These are phyloP conservation scores for Pharnaceum exiguum DNA, from an alignment of 148 eudicot species.

Conservation along the genomic window DNA sequence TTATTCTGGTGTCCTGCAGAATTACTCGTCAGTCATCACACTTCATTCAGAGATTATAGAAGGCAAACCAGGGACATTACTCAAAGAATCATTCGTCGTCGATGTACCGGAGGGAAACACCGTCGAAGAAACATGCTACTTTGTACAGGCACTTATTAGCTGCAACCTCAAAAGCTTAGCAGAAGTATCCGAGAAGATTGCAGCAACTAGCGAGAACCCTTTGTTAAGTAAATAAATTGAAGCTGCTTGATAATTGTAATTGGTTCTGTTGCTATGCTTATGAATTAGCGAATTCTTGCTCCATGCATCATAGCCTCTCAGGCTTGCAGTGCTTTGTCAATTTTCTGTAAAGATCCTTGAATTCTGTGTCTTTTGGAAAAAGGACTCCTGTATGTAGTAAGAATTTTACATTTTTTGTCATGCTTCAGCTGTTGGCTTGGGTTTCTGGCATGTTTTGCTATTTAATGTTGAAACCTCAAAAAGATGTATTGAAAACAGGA, in stretches of 20 bases:
- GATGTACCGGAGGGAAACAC: slow-evolving; percentile 78
- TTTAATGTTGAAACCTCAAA: too few relatives aligned
- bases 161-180: slow-evolving; percentile 80
- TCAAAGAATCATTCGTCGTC: slow-evolving; percentile 71
- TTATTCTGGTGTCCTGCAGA: slow-evolving; percentile 40
- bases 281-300: too few relatives aligned
- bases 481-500: too few relatives aligned
- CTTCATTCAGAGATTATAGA: slow-evolving; percentile 62
- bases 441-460: too few relatives aligned
- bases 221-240: neutral
- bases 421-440: too few relatives aligned
- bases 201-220: slow-evolving; percentile 21
- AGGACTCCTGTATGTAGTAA: too few relatives aligned
- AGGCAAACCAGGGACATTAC: slow-evolving; percentile 63
- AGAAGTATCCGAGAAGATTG: slow-evolving; percentile 68
- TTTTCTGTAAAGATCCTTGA: too few relatives aligned
- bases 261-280: neutral
- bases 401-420: too few relatives aligned
- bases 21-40: slow-evolving; percentile 71
- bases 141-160: slow-evolving; percentile 65
- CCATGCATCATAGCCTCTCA: too few relatives aligned
- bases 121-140: slow-evolving; percentile 66
- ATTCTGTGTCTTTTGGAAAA: too few relatives aligned
- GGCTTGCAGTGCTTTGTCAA: too few relatives aligned
- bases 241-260: neutral